Percentiles rank a stretch among this genome's conserved stretches.
Evolutionary conservation across 768 basidiomycete genomes (phyloP).

Genomic region (Pulveroboletus sp.): DNA sequence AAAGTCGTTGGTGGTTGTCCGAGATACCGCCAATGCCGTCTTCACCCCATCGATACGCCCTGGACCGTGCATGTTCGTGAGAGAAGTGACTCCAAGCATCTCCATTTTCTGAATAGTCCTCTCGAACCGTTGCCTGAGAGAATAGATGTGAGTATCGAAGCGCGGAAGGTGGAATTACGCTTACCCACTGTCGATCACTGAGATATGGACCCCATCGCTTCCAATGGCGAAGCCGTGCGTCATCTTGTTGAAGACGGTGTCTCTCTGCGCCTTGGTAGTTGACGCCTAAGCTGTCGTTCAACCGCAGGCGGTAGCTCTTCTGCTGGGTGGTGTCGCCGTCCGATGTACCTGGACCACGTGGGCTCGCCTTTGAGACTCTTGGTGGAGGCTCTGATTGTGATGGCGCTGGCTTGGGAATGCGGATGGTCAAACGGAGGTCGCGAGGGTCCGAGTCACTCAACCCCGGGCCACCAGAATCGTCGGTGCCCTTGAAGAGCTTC

Average conservation of each 20-base stretch:
- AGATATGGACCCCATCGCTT: constrained; percentile 99
- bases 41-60: constrained; percentile 98
- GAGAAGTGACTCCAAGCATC: constrained; percentile 96
- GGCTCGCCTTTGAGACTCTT: constrained; percentile 40
- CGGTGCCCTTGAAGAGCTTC: constrained; percentile 58
- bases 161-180: constrained; percentile 16
- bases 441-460: constrained; percentile 25
- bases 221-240: constrained; percentile 82
- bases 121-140: constrained; percentile 88
- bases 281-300: constrained; percentile 58
- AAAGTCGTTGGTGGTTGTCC: constrained; percentile 93
- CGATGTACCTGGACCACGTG: constrained; percentile 13
- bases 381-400: constrained; percentile 34
- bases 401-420: constrained; percentile 56
- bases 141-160: constrained; percentile 10
- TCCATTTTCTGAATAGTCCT: constrained; percentile 96
- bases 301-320: constrained; percentile 55
- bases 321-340: constrained; percentile 20
- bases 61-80: constrained; percentile 86
- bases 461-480: constrained; percentile 17
- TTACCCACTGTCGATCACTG: constrained; percentile 94
- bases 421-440: constrained; percentile 51
- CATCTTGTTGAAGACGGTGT: constrained; percentile 81
- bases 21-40: constrained; percentile 97
- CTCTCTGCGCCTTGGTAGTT: constrained; percentile 81